Evolutionary conservation across 2,329 filamentous ascomycete species (phyloP).

Genomic region (Calonectria pteridis): DNA sequence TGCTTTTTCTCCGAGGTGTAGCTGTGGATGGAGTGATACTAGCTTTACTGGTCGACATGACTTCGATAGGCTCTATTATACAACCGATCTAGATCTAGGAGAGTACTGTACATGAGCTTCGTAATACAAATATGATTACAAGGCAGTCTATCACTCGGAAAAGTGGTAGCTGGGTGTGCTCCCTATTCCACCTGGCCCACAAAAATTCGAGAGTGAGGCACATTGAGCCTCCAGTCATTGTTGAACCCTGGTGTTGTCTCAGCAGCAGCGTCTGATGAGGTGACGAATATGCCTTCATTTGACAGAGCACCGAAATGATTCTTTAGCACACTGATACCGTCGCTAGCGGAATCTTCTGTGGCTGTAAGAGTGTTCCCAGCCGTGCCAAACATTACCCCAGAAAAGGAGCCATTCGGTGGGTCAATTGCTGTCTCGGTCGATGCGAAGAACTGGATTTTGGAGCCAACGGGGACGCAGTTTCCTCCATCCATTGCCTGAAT

Average conservation of each 20-base stretch:
- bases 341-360: constrained; percentile 6
- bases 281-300: constrained; percentile 69
- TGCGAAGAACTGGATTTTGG: constrained; percentile 76
- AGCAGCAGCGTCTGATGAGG: constrained; percentile 37
- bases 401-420: constrained; percentile 24
- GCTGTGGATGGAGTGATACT: not conserved
- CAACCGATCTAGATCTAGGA: not conserved
- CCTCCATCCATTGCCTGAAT: constrained; percentile 61
- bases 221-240: constrained; percentile 51
- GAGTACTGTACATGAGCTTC: constrained; percentile 1
- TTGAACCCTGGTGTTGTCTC: constrained; percentile 45
- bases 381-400: constrained; percentile 51
- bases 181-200: constrained; percentile 14
- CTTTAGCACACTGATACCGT: constrained; percentile 43
- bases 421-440: constrained; percentile 47
- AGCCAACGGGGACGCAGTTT: constrained; percentile 72
- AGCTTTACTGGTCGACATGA: not conserved
- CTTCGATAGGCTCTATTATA: not conserved
- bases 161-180: too few species aligned
- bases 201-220: constrained; percentile 50
- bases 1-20: not conserved
- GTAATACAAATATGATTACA: not conserved
- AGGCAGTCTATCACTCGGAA: not conserved
- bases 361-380: constrained; percentile 36
- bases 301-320: constrained; percentile 74